Percentiles rank a stretch among this genome's conserved stretches.
These are phyloP conservation scores for Exophiala spinifera DNA, from an alignment of 2,329 filamentous ascomycete genomes.

Conservation along the genomic window DNA sequence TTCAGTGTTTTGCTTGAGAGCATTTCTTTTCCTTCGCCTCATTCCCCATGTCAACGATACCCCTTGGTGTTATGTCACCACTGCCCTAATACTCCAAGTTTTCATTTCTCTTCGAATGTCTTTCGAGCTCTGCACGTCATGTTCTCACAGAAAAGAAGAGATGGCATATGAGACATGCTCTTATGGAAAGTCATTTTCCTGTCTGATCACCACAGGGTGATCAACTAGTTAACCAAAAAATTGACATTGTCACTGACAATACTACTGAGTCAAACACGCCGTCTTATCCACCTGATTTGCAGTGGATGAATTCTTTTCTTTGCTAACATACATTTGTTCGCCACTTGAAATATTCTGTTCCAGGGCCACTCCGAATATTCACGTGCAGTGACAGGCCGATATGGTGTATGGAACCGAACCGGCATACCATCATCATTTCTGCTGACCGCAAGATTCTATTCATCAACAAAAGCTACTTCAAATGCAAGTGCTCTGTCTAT, in stretches of 20 bases:
- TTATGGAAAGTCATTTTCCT: background rate
- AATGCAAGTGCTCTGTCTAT: no score
- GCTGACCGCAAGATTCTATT: no score
- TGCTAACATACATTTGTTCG: no score
- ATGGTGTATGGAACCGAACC: no score
- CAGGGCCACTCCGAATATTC: no score
- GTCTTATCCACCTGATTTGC: background rate
- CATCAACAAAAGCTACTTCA: no score
- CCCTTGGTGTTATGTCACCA: slow-evolving; percentile 17
- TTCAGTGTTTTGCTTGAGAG: background rate
- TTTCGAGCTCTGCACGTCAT: background rate
- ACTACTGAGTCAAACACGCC: background rate
- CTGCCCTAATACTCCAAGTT: slow-evolving; percentile 18
- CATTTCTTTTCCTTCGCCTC: background rate
- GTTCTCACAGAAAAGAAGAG: background rate
- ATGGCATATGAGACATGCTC: background rate
- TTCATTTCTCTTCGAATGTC: slow-evolving; percentile 6
- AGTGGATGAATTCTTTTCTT: no score
- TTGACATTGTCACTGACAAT: background rate
- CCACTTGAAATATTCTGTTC: no score
- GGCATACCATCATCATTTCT: no score
- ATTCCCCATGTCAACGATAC: slow-evolving; percentile 2
- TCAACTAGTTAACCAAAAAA: background rate
- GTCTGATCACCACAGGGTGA: background rate
- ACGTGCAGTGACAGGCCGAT: no score